Evolutionary conservation across 2,329 filamentous ascomycete species (phyloP).

Genomic region (Colletotrichum falcatum): DNA sequence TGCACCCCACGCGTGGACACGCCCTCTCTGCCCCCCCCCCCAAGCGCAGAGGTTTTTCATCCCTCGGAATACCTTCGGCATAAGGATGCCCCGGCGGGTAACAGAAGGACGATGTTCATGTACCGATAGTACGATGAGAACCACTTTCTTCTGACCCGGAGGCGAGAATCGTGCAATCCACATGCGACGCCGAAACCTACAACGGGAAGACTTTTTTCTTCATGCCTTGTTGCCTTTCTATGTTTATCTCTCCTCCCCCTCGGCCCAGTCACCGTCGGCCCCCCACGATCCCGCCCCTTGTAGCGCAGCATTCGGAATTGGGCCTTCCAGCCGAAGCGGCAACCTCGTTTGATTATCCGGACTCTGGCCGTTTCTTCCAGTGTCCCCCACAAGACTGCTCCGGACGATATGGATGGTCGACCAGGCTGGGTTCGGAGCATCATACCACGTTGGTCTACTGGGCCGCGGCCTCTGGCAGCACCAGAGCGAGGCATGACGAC

Average conservation of each 20-base stretch:
- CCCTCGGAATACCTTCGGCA: conserved; percentile 38
- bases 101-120: conserved; percentile 20
- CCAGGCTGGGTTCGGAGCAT: not conserved
- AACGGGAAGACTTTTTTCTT: conserved; percentile 4
- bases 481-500: not conserved
- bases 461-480: not conserved
- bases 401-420: not conserved
- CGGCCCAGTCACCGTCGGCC: not conserved
- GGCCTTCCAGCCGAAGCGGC: conserved; percentile 17
- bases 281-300: not conserved
- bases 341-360: conserved; percentile 8
- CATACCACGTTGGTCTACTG: conserved; percentile 8
- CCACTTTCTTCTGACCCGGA: conserved; percentile 37
- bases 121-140: conserved; percentile 18
- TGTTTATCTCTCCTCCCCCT: not conserved
- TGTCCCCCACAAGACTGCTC: not conserved
- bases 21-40: conserved; percentile 15
- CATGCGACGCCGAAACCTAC: not conserved
- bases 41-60: conserved; percentile 16
- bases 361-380: not conserved
- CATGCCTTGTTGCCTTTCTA: conserved; percentile 6
- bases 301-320: conserved; percentile 27
- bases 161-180: conserved; percentile 30
- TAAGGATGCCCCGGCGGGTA: conserved; percentile 27
- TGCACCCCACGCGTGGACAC: not conserved